Percentiles rank a stretch among this genome's conserved stretches.
phyloP scores from a whole-genome alignment of 163 green algal species.

The Scenedesmus sp. region DNA sequence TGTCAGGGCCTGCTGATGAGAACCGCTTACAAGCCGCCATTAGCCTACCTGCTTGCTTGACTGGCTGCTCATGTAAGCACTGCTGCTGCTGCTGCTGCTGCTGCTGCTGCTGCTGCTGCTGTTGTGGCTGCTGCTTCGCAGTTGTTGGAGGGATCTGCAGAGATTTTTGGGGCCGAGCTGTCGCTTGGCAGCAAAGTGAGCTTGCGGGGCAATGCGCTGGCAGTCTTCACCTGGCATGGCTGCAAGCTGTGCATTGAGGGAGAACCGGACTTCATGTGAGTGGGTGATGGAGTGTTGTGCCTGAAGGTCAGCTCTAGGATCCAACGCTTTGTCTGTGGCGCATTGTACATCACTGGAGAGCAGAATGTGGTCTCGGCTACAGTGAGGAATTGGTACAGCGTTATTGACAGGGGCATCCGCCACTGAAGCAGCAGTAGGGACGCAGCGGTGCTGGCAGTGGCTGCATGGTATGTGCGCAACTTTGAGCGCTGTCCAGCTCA shows the following conservation, averaged over 20 bases:
- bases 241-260: constrained; percentile 38
- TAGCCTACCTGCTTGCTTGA: not conserved
- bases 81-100: not conserved
- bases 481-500: not conserved
- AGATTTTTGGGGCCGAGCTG: constrained; percentile 58
- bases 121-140: not conserved
- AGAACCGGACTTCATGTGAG: constrained; percentile 49
- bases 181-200: not conserved
- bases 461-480: too few species aligned
- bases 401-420: not conserved
- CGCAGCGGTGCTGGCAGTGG: not conserved
- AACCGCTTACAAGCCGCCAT: not conserved
- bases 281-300: too few species aligned
- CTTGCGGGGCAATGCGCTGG: constrained; percentile 25
- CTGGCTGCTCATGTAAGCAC: not conserved
- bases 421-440: not conserved
- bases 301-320: too few species aligned
- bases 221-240: constrained; percentile 54
- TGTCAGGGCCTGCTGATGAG: too few species aligned
- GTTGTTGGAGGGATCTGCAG: constrained; percentile 45
- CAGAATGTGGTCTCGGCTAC: not conserved
- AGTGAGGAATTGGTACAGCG: not conserved
- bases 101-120: not conserved
- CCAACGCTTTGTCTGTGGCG: too few species aligned
- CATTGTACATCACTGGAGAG: too few species aligned